These are phyloP conservation scores for Dipteronia sinensis DNA, from an alignment of 345 rosid genomes.

Conservation along the genomic window DNA sequence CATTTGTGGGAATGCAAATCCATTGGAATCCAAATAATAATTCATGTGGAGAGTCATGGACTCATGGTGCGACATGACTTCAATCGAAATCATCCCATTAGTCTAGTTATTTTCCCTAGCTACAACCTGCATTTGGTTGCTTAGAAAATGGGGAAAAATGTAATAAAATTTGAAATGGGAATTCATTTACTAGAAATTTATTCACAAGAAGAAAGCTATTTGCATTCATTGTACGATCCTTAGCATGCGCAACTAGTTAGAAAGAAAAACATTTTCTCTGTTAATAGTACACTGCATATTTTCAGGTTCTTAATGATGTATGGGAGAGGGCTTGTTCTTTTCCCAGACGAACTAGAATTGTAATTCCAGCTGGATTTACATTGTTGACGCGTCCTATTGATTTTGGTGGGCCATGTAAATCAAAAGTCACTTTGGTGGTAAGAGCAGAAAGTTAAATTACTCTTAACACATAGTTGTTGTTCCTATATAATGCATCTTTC, in stretches of 20 bases:
- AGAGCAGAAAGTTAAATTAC: slow-evolving; percentile 8
- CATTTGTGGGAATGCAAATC: background rate
- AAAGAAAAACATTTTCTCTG: background rate
- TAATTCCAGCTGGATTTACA: slow-evolving; percentile 56
- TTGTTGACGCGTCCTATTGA: slow-evolving; percentile 63
- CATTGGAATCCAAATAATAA: background rate
- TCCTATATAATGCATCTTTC: background rate
- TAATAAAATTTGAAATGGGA: background rate
- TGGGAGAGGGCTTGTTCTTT: slow-evolving; percentile 82
- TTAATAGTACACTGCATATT: slow-evolving; percentile 5
- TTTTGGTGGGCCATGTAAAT: slow-evolving; percentile 77
- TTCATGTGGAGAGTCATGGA: background rate
- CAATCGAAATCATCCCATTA: background rate
- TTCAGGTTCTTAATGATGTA: slow-evolving; percentile 65
- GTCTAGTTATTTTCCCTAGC: background rate
- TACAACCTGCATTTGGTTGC: background rate
- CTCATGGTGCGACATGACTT: background rate
- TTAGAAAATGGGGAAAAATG: background rate
- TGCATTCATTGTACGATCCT: background rate
- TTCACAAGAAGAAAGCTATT: too few species aligned
- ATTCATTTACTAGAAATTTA: background rate
- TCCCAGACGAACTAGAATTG: slow-evolving; percentile 44
- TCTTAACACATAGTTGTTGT: background rate
- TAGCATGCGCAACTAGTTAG: background rate
- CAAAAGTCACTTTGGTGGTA: slow-evolving; percentile 73